Conservation (phyloP, 2,329 filamentous ascomycete genomes). For the Beauveria scarabaeidicola region DNA sequence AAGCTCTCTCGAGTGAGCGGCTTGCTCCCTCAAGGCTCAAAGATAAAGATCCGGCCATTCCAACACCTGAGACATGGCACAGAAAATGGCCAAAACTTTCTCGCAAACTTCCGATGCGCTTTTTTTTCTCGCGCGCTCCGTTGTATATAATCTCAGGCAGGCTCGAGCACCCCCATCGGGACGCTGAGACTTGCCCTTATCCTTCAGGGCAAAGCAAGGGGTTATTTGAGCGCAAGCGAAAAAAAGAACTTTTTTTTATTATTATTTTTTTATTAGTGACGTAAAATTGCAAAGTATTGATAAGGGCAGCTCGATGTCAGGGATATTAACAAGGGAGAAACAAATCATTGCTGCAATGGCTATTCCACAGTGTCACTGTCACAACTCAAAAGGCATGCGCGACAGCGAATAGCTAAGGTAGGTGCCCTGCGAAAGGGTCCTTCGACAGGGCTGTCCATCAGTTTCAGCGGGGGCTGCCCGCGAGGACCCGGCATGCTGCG, state of each 20-base stretch:
- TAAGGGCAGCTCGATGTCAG: neutral
- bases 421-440: neutral
- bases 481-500: neutral
- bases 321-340: neutral
- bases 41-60: neutral
- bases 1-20: neutral
- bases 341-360: neutral
- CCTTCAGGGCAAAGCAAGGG: neutral
- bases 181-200: neutral
- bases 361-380: neutral
- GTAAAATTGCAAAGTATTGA: neutral
- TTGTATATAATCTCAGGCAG: constrained; percentile 8
- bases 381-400: neutral
- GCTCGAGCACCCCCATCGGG: neutral
- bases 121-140: neutral
- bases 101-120: neutral
- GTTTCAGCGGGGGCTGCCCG: neutral
- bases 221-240: neutral
- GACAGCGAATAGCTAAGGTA: neutral
- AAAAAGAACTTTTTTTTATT: too few relatives aligned
- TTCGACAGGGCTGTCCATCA: neutral
- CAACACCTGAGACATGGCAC: neutral
- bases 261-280: neutral
- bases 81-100: neutral
- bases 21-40: neutral